These are phyloP conservation scores for Craspedostauros australis DNA, from an alignment of 108 stramenopile genomes.

Conservation along the genomic window DNA sequence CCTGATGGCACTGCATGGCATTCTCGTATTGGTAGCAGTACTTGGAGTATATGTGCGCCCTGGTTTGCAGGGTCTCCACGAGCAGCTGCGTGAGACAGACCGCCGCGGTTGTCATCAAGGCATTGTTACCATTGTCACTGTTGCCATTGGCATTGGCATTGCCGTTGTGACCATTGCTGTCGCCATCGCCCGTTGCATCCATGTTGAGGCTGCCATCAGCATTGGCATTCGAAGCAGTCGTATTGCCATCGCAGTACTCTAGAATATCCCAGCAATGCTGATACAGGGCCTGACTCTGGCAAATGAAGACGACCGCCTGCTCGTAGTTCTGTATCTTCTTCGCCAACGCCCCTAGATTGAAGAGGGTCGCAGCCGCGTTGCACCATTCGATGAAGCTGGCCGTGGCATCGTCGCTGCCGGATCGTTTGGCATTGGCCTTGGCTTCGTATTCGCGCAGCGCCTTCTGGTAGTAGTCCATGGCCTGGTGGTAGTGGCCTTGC, in stretches of 20 bases:
- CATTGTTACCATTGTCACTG: too few species aligned
- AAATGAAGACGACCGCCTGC: conserved; percentile 20
- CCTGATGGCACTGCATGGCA: conserved; percentile 31
- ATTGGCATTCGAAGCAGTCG: too few species aligned
- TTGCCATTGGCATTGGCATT: too few species aligned
- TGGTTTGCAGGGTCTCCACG: conserved; percentile 33
- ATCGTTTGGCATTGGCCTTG: background rate
- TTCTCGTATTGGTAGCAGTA: conserved; percentile 19
- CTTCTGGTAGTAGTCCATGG: conserved; percentile 16
- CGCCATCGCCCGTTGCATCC: too few species aligned
- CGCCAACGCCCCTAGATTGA: conserved; percentile 30
- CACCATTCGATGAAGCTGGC: too few species aligned
- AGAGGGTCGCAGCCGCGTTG: conserved; percentile 33
- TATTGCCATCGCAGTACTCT: background rate
- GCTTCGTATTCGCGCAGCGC: conserved; percentile 19
- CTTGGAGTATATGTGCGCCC: conserved; percentile 32
- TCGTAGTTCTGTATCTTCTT: conserved; percentile 23
- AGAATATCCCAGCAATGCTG: background rate
- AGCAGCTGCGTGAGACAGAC: conserved; percentile 26
- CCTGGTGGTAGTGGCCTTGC: conserved; percentile 19
- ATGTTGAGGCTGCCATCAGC: too few species aligned
- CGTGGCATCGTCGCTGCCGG: conserved; percentile 19
- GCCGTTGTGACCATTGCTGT: too few species aligned
- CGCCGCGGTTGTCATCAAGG: too few species aligned
- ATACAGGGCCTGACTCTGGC: conserved; percentile 22